phyloP scores from a whole-genome alignment of 805 yeast species.

The Candida corydali region DNA sequence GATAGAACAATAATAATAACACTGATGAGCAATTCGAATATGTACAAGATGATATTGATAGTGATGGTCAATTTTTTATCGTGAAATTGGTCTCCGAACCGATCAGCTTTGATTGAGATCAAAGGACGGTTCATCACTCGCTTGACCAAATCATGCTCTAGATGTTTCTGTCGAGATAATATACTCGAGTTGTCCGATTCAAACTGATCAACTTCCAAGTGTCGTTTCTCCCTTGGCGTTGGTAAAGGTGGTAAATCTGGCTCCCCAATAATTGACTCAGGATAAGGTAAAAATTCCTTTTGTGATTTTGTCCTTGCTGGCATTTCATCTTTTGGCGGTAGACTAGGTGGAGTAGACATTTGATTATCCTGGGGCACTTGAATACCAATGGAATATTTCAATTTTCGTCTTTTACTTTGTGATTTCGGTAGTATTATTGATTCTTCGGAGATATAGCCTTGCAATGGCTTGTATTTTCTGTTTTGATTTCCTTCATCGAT shows the following conservation, averaged over 20 bases:
- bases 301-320: constrained; percentile 4
- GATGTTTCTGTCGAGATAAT: constrained; percentile 16
- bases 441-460: neutral
- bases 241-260: constrained; percentile 23
- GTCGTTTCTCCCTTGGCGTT: constrained; percentile 15
- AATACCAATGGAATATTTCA: constrained; percentile 6
- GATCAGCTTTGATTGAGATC: constrained; percentile 13
- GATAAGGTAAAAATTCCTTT: constrained; percentile 3
- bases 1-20: constrained; percentile 25
- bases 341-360: constrained; percentile 4
- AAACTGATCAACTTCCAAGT: constrained; percentile 9
- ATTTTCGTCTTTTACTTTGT: no score
- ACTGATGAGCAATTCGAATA: constrained; percentile 26
- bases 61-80: constrained; percentile 19
- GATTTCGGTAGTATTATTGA: neutral
- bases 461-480: neutral
- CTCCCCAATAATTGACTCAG: constrained; percentile 4
- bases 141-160: constrained; percentile 26
- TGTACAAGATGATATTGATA: constrained; percentile 24
- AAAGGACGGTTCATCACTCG: constrained; percentile 33
- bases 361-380: neutral
- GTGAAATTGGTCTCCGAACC: constrained; percentile 11
- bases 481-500: constrained; percentile 4
- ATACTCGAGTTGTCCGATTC: constrained; percentile 12
- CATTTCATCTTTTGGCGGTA: constrained; percentile 7